A percentile compares a stretch with the other conserved stretches of the same genome.
These are phyloP conservation scores for Cystofilobasidium macerans DNA, from an alignment of 768 basidiomycete species.

Conservation along the genomic window DNA sequence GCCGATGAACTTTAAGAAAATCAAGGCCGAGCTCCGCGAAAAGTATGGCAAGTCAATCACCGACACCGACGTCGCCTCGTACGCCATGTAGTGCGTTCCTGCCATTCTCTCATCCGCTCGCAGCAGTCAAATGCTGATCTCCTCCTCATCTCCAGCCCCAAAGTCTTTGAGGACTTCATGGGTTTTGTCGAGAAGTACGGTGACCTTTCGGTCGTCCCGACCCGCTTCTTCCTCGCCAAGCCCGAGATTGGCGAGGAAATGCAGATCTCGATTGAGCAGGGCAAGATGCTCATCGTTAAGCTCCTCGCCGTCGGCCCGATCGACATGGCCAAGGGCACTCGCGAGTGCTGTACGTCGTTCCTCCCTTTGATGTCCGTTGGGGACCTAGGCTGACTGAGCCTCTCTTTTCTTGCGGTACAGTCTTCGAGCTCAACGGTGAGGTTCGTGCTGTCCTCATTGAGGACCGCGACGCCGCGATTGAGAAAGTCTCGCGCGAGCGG, in stretches of 20 bases:
- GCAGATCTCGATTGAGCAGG: conserved; percentile 79
- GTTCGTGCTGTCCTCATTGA: conserved; percentile 90
- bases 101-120: background rate
- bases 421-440: conserved; percentile 42
- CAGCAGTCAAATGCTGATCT: background rate
- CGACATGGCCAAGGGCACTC: conserved; percentile 77
- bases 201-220: conserved; percentile 89
- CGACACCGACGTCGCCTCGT: conserved; percentile 82
- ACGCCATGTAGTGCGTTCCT: conserved; percentile 71
- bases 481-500: conserved; percentile 87
- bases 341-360: conserved; percentile 55
- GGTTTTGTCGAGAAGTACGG: conserved; percentile 91
- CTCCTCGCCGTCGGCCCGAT: conserved; percentile 92
- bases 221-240: conserved; percentile 90
- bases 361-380: background rate
- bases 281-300: conserved; percentile 92
- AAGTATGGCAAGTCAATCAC: conserved; percentile 94
- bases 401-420: background rate
- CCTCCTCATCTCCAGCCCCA: conserved; percentile 13
- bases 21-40: conserved; percentile 80
- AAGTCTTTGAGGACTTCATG: conserved; percentile 97
- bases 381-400: background rate
- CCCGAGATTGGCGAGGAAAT: conserved; percentile 90
- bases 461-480: conserved; percentile 94
- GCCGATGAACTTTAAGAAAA: conserved; percentile 89